A percentile compares a stretch with the other conserved stretches of the same genome.
Evolutionary conservation across 2,329 filamentous ascomycete species (phyloP).

Genomic region (Neoascochyta sp.): DNA sequence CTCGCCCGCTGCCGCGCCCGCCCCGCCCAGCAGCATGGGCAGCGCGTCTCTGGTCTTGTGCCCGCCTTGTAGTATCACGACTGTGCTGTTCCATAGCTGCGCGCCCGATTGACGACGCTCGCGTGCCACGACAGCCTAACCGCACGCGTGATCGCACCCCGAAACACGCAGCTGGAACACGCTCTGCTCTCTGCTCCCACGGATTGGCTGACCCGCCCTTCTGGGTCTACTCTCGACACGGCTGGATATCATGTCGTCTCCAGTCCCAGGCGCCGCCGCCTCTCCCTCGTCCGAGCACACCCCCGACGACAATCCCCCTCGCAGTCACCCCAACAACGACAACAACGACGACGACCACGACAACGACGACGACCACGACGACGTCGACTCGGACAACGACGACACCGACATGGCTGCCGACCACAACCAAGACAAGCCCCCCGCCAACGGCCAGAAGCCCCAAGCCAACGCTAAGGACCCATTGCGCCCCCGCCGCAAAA

Average conservation of each 20-base stretch:
- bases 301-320: too few species aligned
- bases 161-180: slow-evolving; percentile 42
- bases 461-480: slow-evolving; percentile 74
- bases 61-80: slow-evolving; percentile 31
- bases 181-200: slow-evolving; percentile 25
- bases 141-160: slow-evolving; percentile 42
- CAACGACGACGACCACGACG: slow-evolving; percentile 31
- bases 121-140: slow-evolving; percentile 36
- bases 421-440: slow-evolving; percentile 36
- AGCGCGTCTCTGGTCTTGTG: slow-evolving; percentile 30
- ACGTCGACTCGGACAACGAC: too few species aligned
- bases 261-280: slow-evolving; percentile 47
- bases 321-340: too few species aligned
- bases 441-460: slow-evolving; percentile 31
- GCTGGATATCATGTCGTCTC: slow-evolving; percentile 48
- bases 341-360: too few species aligned
- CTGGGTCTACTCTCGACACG: slow-evolving; percentile 34
- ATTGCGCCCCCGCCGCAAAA: slow-evolving; percentile 83
- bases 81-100: slow-evolving; percentile 40
- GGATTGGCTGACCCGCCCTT: slow-evolving; percentile 39
- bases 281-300: slow-evolving; percentile 48
- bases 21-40: slow-evolving; percentile 32
- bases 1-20: slow-evolving; percentile 10
- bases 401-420: slow-evolving; percentile 45
- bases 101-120: slow-evolving; percentile 35